Percentiles rank a stretch among this genome's conserved stretches.
Conservation (phyloP, 805 yeast species). For the Yamadazyma sp. region DNA sequence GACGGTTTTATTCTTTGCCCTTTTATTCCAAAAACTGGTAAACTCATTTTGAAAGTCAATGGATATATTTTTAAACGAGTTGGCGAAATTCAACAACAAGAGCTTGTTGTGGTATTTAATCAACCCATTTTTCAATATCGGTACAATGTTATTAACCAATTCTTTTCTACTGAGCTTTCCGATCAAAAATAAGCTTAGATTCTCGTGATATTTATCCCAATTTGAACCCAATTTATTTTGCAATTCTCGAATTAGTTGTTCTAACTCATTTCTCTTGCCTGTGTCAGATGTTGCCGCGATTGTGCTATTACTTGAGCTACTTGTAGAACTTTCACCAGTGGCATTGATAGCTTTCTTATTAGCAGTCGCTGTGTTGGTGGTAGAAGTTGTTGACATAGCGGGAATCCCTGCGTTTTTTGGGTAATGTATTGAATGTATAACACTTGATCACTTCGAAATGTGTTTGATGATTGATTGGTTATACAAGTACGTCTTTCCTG, state of each 20-base stretch:
- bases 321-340: not conserved
- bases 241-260: slow-evolving; percentile 63
- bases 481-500: slow-evolving; percentile 4
- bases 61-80: slow-evolving; percentile 76
- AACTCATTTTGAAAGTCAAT: slow-evolving; percentile 49
- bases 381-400: slow-evolving; percentile 6
- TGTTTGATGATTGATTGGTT: slow-evolving; percentile 7
- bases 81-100: slow-evolving; percentile 77
- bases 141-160: slow-evolving; percentile 56
- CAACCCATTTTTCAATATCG: slow-evolving; percentile 49
- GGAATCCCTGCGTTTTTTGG: too few species aligned
- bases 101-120: slow-evolving; percentile 78
- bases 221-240: slow-evolving; percentile 69
- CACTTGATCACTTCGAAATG: not conserved
- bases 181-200: slow-evolving; percentile 70
- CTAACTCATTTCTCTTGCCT: slow-evolving; percentile 34
- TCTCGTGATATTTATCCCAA: slow-evolving; percentile 86
- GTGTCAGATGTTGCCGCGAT: not conserved
- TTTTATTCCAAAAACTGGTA: slow-evolving; percentile 48
- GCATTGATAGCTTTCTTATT: slow-evolving; percentile 5
- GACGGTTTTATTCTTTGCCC: slow-evolving; percentile 47
- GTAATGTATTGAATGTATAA: too few species aligned
- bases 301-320: slow-evolving; percentile 5
- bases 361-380: slow-evolving; percentile 4
- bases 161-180: slow-evolving; percentile 81